Base-by-base conservation (phyloP, 805 yeast genomes). In the Kodamaea sagamina region DNA sequence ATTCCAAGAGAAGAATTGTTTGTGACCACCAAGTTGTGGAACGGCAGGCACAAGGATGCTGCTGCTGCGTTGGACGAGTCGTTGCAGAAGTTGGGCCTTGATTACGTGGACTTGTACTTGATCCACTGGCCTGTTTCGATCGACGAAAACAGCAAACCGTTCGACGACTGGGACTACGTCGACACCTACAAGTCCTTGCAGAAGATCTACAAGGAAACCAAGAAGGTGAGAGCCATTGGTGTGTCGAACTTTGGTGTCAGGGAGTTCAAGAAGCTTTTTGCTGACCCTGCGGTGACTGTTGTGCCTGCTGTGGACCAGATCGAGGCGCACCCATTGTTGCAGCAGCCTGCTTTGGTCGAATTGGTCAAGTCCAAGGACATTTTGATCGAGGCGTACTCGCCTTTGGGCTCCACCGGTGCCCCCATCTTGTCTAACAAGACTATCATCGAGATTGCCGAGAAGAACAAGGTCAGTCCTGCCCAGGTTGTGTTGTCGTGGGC, bases 41-140 rank as follows among this genome's bases (percentile, higher is more conserved):
- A 73, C 46, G 66, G 78, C n/a, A 71, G 72, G 50, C 81, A 79
- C 66, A 58, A 69, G 47, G 60, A 71, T 46, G 82, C 82, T 9
- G 76, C 57, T 31, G 65, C 58, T 15, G 85, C 84, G 8, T 62
- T 86, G 27, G 73, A 79, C 8, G 67, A 63, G 39, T 82, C 90
- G 4, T 69, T 87, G 54, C 53, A 72, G 51, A 79, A 82, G 55
- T 69, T 87, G 47, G 82, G 81, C 0, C 57, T 86, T 52, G 92
- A 84, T 39, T 87, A 87, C 55, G 83, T 87, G 41, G 95, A 87
- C 59, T 67, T 87, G 44, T 81, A 82, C 59, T 72, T 88, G 57
- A 75, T 87, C 61, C 95, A 87, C 64, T 88, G 95, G 95, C 96
- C 96, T 4, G 76, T 77, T 32, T 68, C 83, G 10, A 61, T 77